Evolutionary conservation across 129 eudicot genomes (phyloP), one percentile per base, ranked within the genome.

Genomic region (Sambucus nigra): DNA sequence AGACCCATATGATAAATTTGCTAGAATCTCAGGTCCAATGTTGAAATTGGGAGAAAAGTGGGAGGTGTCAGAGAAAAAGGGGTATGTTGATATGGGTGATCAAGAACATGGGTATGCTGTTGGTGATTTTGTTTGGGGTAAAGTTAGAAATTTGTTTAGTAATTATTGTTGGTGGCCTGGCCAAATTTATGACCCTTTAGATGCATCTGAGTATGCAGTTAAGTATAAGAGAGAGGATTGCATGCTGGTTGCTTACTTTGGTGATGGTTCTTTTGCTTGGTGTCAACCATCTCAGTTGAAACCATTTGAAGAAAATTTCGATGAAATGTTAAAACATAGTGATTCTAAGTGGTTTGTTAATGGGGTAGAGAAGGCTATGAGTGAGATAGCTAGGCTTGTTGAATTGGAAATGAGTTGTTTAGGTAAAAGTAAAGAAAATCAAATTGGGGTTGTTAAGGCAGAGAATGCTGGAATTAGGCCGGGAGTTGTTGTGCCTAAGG

Each of bases 121-220:
- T 5, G 98, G 98, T 3, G 98, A 84, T 62, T 72, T 85, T 32
- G 88, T 85, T 14, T 89, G 98, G 98, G 98, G 86, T 5, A 89
- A 89, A 69, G 71, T 85, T 19, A 81, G 68, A 65, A 71, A 67
- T 69, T 73, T 76, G 32, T 83, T 85, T 22, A 85, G 65, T 68
- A 71, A 67, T 71, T 73, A 79, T 41, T 83, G 94, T 1, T 85
- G 94, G 95, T 85, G 95, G 98, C 98, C 98, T 1, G 98, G 98
- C 1, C 87, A 73, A 53, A 66, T 89, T 32, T 82, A 73, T 33
- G 71, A 79, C 35, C 69, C 86, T 7, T 42, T 59, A 0, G 77
- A 74, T 72, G 95, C 95, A 1, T 89, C 97, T 0, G 86, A 81
- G 6, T 60, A 55, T 60, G 98, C 98, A 2, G 22, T 32, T 15